Evolutionary conservation across 2,329 filamentous ascomycete species (phyloP).

Genomic region (Scedosporium aurantiacum): DNA sequence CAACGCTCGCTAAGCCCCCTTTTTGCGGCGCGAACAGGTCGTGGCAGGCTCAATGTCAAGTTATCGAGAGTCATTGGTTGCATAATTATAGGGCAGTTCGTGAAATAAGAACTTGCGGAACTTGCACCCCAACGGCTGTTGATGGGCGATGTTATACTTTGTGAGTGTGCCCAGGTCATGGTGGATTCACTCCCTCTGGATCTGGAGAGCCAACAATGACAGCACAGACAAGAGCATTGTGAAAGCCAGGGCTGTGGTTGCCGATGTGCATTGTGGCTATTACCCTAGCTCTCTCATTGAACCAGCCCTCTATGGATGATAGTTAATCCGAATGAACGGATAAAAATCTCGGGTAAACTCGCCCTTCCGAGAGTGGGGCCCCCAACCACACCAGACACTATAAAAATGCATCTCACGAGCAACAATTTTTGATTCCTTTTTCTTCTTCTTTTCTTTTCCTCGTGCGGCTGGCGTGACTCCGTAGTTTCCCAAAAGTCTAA

Average conservation of each 20-base stretch:
- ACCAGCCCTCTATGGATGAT: not conserved
- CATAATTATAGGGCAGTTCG: not conserved
- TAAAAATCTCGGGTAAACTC: not conserved
- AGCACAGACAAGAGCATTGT: too few species aligned
- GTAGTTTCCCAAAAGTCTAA: conserved; percentile 6
- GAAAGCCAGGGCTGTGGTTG: too few species aligned
- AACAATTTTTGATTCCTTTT: conserved; percentile 16
- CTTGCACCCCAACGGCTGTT: not conserved
- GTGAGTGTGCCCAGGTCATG: too few species aligned
- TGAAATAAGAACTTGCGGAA: not conserved
- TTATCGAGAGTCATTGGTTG: not conserved
- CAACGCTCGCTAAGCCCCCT: not conserved
- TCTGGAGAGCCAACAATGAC: too few species aligned
- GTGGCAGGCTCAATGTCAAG: not conserved
- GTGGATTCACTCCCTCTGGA: too few species aligned
- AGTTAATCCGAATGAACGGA: not conserved
- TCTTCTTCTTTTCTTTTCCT: conserved; percentile 50
- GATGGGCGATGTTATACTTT: too few species aligned
- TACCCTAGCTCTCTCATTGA: too few species aligned
- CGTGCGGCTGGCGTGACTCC: conserved; percentile 66
- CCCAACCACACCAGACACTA: not conserved
- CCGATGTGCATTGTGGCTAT: too few species aligned
- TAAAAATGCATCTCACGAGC: not conserved
- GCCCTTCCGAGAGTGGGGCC: not conserved
- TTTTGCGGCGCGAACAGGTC: not conserved